These are phyloP conservation scores for Tubosaeta brunneosetosa DNA, from an alignment of 768 basidiomycete genomes.

Conservation along the genomic window DNA sequence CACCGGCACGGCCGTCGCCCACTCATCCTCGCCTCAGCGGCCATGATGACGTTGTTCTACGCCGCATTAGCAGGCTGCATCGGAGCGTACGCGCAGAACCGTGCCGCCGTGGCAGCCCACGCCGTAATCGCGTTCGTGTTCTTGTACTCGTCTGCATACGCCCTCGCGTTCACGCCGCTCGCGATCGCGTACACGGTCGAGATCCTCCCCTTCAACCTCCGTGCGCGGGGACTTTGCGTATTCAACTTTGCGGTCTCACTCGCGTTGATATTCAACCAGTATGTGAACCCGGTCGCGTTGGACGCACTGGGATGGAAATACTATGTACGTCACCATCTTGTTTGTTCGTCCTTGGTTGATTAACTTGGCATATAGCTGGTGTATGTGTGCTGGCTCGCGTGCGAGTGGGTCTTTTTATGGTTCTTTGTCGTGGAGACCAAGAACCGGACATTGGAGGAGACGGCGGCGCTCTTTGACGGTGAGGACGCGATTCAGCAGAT, in stretches of 20 bases:
- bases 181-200: conserved; percentile 62
- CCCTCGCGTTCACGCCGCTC: conserved; percentile 76
- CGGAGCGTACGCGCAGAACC: conserved; percentile 46
- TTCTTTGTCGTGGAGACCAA: conserved; percentile 19
- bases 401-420: conserved; percentile 10
- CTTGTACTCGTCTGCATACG: conserved; percentile 45
- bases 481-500: conserved; percentile 29
- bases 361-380: conserved; percentile 2
- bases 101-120: conserved; percentile 46
- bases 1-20: conserved; percentile 63
- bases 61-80: conserved; percentile 63
- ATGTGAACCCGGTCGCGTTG: conserved; percentile 75
- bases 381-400: conserved; percentile 20
- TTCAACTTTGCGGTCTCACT: conserved; percentile 66
- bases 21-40: conserved; percentile 56
- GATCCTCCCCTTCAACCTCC: conserved; percentile 74
- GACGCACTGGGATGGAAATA: conserved; percentile 49
- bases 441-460: conserved; percentile 63
- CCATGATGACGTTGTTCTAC: conserved; percentile 64
- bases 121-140: conserved; percentile 53
- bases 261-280: conserved; percentile 73
- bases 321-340: conserved; percentile 8
- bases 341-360: not conserved
- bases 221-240: conserved; percentile 74
- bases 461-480: conserved; percentile 67